phyloP scores from a whole-genome alignment of 2,329 filamentous ascomycete genomes.

The Bretziella fagacearum region DNA sequence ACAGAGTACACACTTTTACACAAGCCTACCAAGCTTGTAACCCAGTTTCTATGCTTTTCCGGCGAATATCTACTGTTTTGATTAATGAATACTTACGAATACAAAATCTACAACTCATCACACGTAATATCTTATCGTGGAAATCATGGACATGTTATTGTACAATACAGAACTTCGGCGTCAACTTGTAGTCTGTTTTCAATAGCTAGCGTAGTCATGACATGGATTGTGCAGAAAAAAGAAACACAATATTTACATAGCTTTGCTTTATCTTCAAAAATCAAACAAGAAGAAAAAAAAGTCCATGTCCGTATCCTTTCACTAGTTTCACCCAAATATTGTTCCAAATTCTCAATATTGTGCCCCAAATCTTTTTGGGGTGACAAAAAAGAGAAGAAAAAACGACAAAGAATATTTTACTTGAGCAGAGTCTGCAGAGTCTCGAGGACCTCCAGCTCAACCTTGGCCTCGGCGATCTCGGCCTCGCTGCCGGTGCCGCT shows the following conservation, averaged over 20 bases:
- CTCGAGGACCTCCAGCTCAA: conserved; percentile 61
- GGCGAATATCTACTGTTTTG: no score
- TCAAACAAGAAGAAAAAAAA: background rate
- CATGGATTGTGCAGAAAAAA: background rate
- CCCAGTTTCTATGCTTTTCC: no score
- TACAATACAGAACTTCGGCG: background rate
- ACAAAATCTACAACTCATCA: background rate
- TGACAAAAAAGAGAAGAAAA: background rate
- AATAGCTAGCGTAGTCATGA: background rate
- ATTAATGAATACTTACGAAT: conserved; percentile 4
- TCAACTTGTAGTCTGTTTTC: no score
- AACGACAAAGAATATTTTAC: conserved; percentile 11
- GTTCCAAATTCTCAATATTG: background rate
- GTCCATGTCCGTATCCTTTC: background rate
- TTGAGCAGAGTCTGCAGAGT: conserved; percentile 16
- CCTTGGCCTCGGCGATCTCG: conserved; percentile 97
- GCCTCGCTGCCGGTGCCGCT: conserved; percentile 82
- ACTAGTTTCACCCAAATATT: background rate
- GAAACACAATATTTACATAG: background rate
- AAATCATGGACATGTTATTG: background rate
- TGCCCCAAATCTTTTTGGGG: background rate
- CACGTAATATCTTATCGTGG: background rate
- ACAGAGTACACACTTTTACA: no score
- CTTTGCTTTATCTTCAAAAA: background rate
- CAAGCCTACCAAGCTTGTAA: no score